Percentiles rank a stretch among this genome's conserved stretches.
These are phyloP conservation scores for Candida ponderosae DNA, from an alignment of 805 yeast genomes.

Conservation along the genomic window DNA sequence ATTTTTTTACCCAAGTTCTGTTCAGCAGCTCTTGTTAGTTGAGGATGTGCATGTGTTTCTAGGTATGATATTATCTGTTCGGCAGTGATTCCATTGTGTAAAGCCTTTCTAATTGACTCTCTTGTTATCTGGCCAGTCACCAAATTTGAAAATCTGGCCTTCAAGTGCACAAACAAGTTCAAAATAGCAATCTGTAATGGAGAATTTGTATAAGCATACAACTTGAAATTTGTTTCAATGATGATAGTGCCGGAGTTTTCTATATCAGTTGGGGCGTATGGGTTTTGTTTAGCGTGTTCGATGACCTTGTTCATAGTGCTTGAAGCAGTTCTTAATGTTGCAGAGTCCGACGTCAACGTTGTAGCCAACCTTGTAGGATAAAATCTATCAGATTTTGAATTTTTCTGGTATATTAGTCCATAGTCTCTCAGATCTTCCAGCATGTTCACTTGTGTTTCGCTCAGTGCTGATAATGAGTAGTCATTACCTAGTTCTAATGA, in stretches of 20 bases:
- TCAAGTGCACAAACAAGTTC: slow-evolving; percentile 79
- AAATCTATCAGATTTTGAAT: slow-evolving; percentile 51
- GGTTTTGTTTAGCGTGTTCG: slow-evolving; percentile 21
- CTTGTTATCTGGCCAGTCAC: slow-evolving; percentile 91
- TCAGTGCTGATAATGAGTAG: slow-evolving; percentile 61
- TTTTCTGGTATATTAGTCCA: slow-evolving; percentile 75
- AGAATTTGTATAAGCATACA: slow-evolving; percentile 89
- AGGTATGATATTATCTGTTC: slow-evolving; percentile 88
- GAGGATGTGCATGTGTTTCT: slow-evolving; percentile 90
- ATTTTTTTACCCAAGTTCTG: slow-evolving; percentile 58
- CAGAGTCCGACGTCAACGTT: slow-evolving; percentile 78
- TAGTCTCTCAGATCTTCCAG: slow-evolving; percentile 85
- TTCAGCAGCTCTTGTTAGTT: slow-evolving; percentile 71
- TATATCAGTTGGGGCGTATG: slow-evolving; percentile 7
- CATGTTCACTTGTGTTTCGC: slow-evolving; percentile 79
- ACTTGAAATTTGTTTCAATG: slow-evolving; percentile 87
- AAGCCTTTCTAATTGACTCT: slow-evolving; percentile 81
- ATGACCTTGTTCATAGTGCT: slow-evolving; percentile 67
- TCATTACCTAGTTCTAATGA: slow-evolving; percentile 87
- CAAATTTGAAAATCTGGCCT: slow-evolving; percentile 81
- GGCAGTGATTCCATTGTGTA: slow-evolving; percentile 85
- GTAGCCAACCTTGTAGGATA: slow-evolving; percentile 91
- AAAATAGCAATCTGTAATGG: slow-evolving; percentile 92
- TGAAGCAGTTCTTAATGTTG: slow-evolving; percentile 64
- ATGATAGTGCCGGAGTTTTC: slow-evolving; percentile 62